Base-by-base conservation (phyloP, 352 stramenopile genomes). In the Phytophthora litchii region DNA sequence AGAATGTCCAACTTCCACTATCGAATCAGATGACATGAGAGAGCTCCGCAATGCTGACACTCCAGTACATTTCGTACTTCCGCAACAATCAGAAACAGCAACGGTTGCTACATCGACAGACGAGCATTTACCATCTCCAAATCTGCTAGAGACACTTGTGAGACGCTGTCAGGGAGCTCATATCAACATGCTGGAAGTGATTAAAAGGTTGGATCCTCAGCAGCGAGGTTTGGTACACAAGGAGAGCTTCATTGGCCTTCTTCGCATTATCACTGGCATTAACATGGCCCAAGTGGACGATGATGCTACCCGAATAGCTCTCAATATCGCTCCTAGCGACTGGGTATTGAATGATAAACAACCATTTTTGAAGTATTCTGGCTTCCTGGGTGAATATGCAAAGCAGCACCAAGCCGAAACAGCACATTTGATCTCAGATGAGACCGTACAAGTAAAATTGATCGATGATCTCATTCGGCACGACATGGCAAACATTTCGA, bases 21-120 rank as follows among this genome's bases (percentile, higher is more conserved):
- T 31, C n/a, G 17, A 42, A 9, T n/a, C 20, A 1, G 41, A 20
- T 29, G 35, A 52, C 27, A 54, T 23, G 11, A 29, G 16, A 16
- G 52, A 52, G 11, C 48, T 13, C 13, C 12, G 4, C 14, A 16
- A 14, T 7, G 14, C 14, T n/a, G 12, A 38, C 5, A 16, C n/a
- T 4, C 32, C 4, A 43, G 6, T 17, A 29, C 48, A 66, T 17
- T 6, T n/a, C 8, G 14, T 32, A 8, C 5, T 21, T 27, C 35
- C 34, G n/a, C 35, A 25, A 3, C 54, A 57, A 13, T 40, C 61
- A 27, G 55, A 70, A 31, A 62, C 57, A 19, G 42, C 35, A 13
- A 70, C 65, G n/a, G 35, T 76, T 44, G 61, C 42, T 6, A 81
- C 46, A 9, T 21, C 54, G n/a, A 78, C 69, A n/a, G 56, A 78